Base-by-base conservation (phyloP, 2,329 filamentous ascomycete genomes). In the Trichoderma guizhouense region DNA sequence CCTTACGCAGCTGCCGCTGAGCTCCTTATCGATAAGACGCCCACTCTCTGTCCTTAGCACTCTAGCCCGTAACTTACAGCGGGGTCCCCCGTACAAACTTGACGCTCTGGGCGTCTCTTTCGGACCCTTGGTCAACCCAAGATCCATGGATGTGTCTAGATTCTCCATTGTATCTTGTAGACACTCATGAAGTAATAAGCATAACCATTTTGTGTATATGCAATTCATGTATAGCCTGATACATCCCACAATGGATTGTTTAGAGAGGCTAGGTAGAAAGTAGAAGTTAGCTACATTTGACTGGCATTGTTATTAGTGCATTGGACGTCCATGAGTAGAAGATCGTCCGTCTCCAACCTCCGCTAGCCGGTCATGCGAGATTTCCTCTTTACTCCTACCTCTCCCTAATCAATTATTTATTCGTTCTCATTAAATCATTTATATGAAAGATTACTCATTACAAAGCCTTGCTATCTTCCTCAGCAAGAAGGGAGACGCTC, bases 21-120 rank as follows among this genome's bases (percentile, higher is more conserved):
- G 67, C 43, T 55, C 30, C 1, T 24, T 74, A 74, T 74, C 73
- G 72, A 74, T 74, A 73, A 65, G 32, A 6, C 14, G 7, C 51
- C 9, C 11, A 14, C 15, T 15, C 32, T n/a, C 64, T 67, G 55
- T 65, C 30, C 24, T 67, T 67, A 67, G 51, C 64, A n/a, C 47
- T 24, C 21, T 30, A 32, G 55, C 28, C 57, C 18, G 28, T 14
- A n/a, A 21, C 9, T 3, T 32, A 34, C 11, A 30, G 57, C 57
- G 57, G 57, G 57, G 57, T 60, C 11, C 57, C 18, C 32, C 57
- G 5, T 51, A 51, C 34, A 9, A 3, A 32, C 3, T 11, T 32
- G 30, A 47, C 39, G 5, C n/a, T 51, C 9, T 21, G 5, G n/a
- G 8, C 43, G 18, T 51, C 4, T 51, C n/a, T 18, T n/a, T n/a